A percentile compares a stretch with the other conserved stretches of the same genome.
phyloP scores from a whole-genome alignment of 2,329 filamentous ascomycete species.

The Ceratocystiopsis sp. region DNA sequence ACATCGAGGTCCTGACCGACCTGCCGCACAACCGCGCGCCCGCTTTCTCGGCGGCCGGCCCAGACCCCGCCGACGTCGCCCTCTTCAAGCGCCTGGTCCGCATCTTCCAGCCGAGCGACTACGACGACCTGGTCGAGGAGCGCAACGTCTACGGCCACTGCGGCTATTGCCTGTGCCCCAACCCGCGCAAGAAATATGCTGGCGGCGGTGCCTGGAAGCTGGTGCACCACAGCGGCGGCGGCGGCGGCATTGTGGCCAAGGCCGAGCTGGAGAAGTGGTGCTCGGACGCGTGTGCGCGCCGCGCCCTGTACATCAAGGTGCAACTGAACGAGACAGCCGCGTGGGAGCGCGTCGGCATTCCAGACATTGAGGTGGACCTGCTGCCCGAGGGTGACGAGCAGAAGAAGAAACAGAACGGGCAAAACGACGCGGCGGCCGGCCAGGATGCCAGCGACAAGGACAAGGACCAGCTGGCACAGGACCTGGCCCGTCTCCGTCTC shows the following conservation, averaged over 20 bases:
- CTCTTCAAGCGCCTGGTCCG: conserved; percentile 50
- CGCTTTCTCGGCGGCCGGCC: conserved; percentile 24
- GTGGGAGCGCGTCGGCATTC: conserved; percentile 56
- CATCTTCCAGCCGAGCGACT: conserved; percentile 73
- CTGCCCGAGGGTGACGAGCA: conserved; percentile 43
- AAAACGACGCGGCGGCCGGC: neutral
- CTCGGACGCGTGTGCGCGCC: conserved; percentile 56
- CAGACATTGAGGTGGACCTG: conserved; percentile 40
- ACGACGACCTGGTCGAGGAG: conserved; percentile 76
- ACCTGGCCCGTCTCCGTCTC: conserved; percentile 25
- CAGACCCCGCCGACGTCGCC: conserved; percentile 40
- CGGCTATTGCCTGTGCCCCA: conserved; percentile 66
- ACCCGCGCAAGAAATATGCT: conserved; percentile 38
- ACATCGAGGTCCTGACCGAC: conserved; percentile 54
- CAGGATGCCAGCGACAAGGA: neutral
- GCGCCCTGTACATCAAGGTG: conserved; percentile 72
- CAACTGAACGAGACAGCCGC: conserved; percentile 75
- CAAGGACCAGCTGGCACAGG: conserved; percentile 14
- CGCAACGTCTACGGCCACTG: conserved; percentile 70
- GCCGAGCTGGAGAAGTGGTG: conserved; percentile 78
- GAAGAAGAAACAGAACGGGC: conserved; percentile 23
- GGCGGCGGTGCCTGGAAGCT: conserved; percentile 52
- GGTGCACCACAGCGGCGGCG: conserved; percentile 25
- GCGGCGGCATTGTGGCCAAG: conserved; percentile 50
- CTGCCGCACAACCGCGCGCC: conserved; percentile 24